Evolutionary conservation across 768 basidiomycete genomes (phyloP).

Genomic region (Austroboletus eburneus): DNA sequence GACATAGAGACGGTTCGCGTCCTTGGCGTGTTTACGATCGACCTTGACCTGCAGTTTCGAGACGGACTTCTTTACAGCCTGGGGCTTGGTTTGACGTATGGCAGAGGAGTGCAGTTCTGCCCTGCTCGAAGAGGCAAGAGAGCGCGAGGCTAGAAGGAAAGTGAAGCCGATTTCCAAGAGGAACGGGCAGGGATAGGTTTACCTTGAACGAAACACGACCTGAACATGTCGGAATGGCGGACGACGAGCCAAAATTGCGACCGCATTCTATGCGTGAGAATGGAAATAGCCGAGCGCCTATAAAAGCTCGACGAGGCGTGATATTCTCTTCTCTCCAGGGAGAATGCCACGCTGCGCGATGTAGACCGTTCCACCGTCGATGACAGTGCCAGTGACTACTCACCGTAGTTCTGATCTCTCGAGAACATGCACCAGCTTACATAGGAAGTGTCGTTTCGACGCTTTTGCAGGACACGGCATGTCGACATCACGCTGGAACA

Average conservation of each 20-base stretch:
- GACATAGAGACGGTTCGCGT: slow-evolving; percentile 53
- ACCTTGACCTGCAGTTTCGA: slow-evolving; percentile 45
- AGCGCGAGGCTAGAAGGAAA: slow-evolving; percentile 30
- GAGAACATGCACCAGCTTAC: slow-evolving; percentile 48
- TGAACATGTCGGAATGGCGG: slow-evolving; percentile 23
- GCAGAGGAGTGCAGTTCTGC: slow-evolving; percentile 48
- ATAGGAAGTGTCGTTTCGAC: slow-evolving; percentile 66
- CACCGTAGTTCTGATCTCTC: slow-evolving; percentile 52
- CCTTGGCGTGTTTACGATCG: slow-evolving; percentile 35
- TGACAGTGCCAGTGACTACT: slow-evolving; percentile 61
- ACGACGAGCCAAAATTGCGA: slow-evolving; percentile 2
- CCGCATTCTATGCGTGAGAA: slow-evolving; percentile 35
- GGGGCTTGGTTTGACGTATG: slow-evolving; percentile 34
- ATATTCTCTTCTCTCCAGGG: slow-evolving; percentile 32
- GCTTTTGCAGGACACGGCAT: slow-evolving; percentile 51
- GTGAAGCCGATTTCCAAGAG: not conserved
- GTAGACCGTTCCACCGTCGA: slow-evolving; percentile 48
- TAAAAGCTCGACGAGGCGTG: slow-evolving; percentile 13
- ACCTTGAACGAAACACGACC: slow-evolving; percentile 21
- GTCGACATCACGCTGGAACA: slow-evolving; percentile 59
- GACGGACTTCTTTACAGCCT: slow-evolving; percentile 37
- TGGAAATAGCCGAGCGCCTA: slow-evolving; percentile 6
- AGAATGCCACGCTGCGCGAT: slow-evolving; percentile 66
- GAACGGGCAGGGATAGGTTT: not conserved
- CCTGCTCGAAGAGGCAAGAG: slow-evolving; percentile 39